Evolutionary conservation across 2,329 filamentous ascomycete species (phyloP).

Genomic region (Claviceps arundinis): DNA sequence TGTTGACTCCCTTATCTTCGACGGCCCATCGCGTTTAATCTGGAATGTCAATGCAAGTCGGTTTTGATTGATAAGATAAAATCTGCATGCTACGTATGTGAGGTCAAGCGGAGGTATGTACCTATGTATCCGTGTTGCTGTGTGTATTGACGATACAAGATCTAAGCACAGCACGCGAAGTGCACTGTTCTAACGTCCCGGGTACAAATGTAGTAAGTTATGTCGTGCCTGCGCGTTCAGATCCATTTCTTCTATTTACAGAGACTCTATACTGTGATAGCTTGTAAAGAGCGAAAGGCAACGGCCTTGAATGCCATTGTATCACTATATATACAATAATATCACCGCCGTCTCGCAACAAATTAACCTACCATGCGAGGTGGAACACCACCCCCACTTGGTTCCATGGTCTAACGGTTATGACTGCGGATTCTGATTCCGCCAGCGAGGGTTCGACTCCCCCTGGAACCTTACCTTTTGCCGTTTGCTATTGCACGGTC

Average conservation of each 20-base stretch:
- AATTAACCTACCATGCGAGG: slow-evolving; percentile 12
- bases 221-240: no score
- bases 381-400: slow-evolving; percentile 12
- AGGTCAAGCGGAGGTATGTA: background rate
- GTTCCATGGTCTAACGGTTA: slow-evolving; percentile 25
- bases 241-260: no score
- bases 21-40: no score
- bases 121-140: background rate
- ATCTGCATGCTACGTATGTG: background rate
- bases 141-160: no score
- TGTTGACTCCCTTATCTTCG: no score
- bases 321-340: background rate
- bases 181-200: no score
- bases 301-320: no score
- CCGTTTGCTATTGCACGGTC: background rate
- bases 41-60: background rate
- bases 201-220: no score
- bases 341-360: background rate
- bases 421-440: slow-evolving; percentile 25
- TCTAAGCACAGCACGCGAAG: no score
- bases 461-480: slow-evolving; percentile 19
- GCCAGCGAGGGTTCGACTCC: slow-evolving; percentile 25
- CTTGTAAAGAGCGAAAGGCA: no score
- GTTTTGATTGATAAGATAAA: slow-evolving; percentile 8
- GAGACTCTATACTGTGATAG: no score